Conservation (phyloP, 2,329 filamentous ascomycete genomes). For the Fusarium newnesense region DNA sequence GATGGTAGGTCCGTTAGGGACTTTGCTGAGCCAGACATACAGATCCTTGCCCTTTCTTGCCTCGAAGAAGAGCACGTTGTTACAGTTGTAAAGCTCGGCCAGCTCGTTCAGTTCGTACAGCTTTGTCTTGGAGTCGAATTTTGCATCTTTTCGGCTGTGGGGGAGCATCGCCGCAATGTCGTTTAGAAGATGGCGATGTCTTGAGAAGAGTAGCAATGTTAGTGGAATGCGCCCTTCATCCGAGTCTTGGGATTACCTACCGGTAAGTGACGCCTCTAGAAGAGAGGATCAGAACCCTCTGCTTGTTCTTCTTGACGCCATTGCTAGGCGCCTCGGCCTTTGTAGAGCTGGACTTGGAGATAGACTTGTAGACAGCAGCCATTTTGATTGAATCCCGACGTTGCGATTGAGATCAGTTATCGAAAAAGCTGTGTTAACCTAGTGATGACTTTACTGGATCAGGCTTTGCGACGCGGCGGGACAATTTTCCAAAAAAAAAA, state of each 20-base stretch:
- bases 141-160: slow-evolving; percentile 92
- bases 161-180: slow-evolving; percentile 90
- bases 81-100: slow-evolving; percentile 86
- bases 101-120: slow-evolving; percentile 82
- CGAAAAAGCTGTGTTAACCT: slow-evolving; percentile 27
- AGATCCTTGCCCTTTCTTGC: slow-evolving; percentile 93
- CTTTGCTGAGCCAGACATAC: slow-evolving; percentile 92
- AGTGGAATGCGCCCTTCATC: slow-evolving; percentile 28
- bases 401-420: slow-evolving; percentile 6
- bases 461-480: slow-evolving; percentile 38
- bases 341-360: slow-evolving; percentile 68
- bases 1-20: slow-evolving; percentile 74
- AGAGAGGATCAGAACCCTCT: slow-evolving; percentile 87
- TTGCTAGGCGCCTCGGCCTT: slow-evolving; percentile 61
- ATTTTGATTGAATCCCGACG: slow-evolving; percentile 49
- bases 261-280: slow-evolving; percentile 92
- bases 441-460: slow-evolving; percentile 17
- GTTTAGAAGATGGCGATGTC: slow-evolving; percentile 92
- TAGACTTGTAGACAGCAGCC: slow-evolving; percentile 80
- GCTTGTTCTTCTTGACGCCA: slow-evolving; percentile 71
- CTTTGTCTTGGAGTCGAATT: slow-evolving; percentile 96
- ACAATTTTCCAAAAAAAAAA: slow-evolving; percentile 40
- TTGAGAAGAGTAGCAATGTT: slow-evolving; percentile 49
- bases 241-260: slow-evolving; percentile 55
- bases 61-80: slow-evolving; percentile 95